These are phyloP conservation scores for Aristolochia californica DNA, from an alignment of 164 flowering plant genomes.

Conservation along the genomic window DNA sequence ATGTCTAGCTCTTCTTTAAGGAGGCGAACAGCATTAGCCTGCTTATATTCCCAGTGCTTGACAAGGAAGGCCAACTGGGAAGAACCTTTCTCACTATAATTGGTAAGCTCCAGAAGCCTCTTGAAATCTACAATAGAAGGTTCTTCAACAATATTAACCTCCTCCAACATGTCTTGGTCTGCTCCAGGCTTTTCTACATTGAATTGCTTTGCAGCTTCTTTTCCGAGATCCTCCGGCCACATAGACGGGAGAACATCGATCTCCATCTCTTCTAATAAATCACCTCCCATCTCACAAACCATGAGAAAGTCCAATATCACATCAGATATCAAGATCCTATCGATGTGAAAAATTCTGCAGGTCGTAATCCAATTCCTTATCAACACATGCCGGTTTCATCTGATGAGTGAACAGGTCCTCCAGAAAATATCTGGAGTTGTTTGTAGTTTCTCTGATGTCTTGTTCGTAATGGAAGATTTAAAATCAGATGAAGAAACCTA, in stretches of 20 bases:
- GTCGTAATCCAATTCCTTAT: conserved; percentile 1
- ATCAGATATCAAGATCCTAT: not conserved
- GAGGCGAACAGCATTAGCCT: conserved; percentile 79
- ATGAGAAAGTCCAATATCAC: conserved; percentile 15
- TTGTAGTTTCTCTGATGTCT: not conserved
- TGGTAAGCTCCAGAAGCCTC: conserved; percentile 71
- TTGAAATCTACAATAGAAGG: conserved; percentile 67
- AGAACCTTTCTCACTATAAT: conserved; percentile 78
- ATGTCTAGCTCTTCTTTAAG: conserved; percentile 76
- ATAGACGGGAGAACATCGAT: conserved; percentile 66
- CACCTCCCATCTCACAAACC: conserved; percentile 58
- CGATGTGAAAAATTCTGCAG: not conserved
- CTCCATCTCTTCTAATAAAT: conserved; percentile 57
- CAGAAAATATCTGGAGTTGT: conserved; percentile 5
- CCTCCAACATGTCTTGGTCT: conserved; percentile 74
- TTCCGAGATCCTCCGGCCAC: conserved; percentile 90
- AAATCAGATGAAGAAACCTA: conserved; percentile 11
- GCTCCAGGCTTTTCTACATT: conserved; percentile 62
- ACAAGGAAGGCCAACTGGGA: conserved; percentile 68
- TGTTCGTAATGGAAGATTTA: conserved; percentile 2
- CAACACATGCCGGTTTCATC: conserved; percentile 7
- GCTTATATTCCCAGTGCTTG: conserved; percentile 81
- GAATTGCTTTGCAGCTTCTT: conserved; percentile 57
- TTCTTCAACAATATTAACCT: conserved; percentile 46
- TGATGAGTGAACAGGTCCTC: conserved; percentile 2